Percentiles rank a stretch among this genome's conserved stretches.
Conservation (phyloP, 2,329 filamentous ascomycete genomes). For the Cladosporium cucumerinum region DNA sequence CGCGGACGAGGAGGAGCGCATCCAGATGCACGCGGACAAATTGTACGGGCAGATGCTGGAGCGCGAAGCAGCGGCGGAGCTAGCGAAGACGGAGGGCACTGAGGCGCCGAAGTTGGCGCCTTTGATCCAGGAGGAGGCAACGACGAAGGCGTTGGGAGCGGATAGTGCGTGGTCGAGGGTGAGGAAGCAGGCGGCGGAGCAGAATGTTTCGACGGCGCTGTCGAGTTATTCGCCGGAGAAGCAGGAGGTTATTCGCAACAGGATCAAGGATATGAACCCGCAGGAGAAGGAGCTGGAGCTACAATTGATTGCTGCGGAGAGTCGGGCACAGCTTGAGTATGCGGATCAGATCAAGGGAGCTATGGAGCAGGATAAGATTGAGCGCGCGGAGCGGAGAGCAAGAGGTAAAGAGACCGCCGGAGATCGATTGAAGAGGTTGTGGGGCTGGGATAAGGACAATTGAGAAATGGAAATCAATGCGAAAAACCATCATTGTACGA, state of each 20-base stretch:
- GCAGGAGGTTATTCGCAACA: constrained; percentile 54
- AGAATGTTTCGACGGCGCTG: constrained; percentile 39
- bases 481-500: neutral
- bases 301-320: constrained; percentile 61
- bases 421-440: constrained; percentile 38
- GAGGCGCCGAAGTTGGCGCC: constrained; percentile 58
- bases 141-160: constrained; percentile 29
- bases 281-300: constrained; percentile 61
- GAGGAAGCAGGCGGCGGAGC: constrained; percentile 25
- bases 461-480: neutral
- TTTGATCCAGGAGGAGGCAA: constrained; percentile 41
- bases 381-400: constrained; percentile 55
- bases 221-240: constrained; percentile 54
- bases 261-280: constrained; percentile 34
- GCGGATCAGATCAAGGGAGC: constrained; percentile 54
- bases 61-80: constrained; percentile 72
- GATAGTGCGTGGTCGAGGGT: constrained; percentile 32
- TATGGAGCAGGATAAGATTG: constrained; percentile 55
- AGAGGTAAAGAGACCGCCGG: constrained; percentile 48
- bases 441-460: constrained; percentile 29
- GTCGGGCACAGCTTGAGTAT: constrained; percentile 59
- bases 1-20: constrained; percentile 69
- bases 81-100: constrained; percentile 58
- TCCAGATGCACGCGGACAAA: constrained; percentile 93
- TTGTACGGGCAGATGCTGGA: constrained; percentile 83